Conservation (phyloP, 2,329 filamentous ascomycete genomes). For the Hypoxylon sp. region DNA sequence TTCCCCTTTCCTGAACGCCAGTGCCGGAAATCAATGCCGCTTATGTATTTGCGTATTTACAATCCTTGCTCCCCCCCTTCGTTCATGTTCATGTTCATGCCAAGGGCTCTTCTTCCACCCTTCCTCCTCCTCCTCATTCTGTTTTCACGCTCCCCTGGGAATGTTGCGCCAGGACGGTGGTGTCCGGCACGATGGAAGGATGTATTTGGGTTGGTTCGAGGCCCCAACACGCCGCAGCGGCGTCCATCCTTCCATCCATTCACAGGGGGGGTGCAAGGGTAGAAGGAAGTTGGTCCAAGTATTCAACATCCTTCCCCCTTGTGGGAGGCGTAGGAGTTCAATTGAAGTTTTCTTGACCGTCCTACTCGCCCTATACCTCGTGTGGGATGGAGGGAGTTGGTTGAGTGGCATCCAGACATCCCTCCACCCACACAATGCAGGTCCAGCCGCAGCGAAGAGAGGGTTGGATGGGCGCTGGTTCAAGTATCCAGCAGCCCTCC, state of each 20-base stretch:
- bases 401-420: conserved; percentile 5
- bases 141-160: conserved; percentile 7
- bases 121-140: background rate
- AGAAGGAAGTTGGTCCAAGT: conserved; percentile 4
- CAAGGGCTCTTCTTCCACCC: background rate
- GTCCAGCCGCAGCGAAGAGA: background rate
- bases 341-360: background rate
- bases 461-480: conserved; percentile 1
- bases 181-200: background rate
- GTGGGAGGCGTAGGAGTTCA: background rate
- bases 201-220: conserved; percentile 4
- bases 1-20: conserved; percentile 3
- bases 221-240: background rate
- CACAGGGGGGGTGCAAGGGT: conserved; percentile 12
- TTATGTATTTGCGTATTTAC: conserved; percentile 19
- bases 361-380: background rate
- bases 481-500: conserved; percentile 7
- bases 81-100: background rate
- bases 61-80: conserved; percentile 1
- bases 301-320: background rate
- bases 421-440: background rate
- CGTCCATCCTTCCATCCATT: conserved; percentile 10
- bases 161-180: conserved; percentile 4
- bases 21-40: conserved; percentile 14
- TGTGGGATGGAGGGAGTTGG: background rate